These are phyloP conservation scores for Plantago ovata DNA, from an alignment of 257 asterid species.

Conservation along the genomic window DNA sequence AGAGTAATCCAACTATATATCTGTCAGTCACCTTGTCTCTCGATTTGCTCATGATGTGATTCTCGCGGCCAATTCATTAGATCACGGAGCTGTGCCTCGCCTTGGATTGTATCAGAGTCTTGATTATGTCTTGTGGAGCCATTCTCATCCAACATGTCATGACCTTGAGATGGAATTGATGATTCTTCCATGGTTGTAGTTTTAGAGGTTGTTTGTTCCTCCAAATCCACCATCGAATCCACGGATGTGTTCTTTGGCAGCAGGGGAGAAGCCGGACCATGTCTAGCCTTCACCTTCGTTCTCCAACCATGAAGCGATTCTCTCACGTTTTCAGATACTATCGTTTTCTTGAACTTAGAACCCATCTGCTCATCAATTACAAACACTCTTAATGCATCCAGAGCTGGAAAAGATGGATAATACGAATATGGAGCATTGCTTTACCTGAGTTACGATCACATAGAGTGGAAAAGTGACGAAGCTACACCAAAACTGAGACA, in stretches of 20 bases:
- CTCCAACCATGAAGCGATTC: conserved; percentile 79
- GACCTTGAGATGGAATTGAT: conserved; percentile 2
- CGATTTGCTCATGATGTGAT: too few relatives aligned
- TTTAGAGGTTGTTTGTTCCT: not conserved
- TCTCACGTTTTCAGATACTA: conserved; percentile 74
- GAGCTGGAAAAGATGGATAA: not conserved
- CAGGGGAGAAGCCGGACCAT: conserved; percentile 16
- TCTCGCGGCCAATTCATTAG: too few relatives aligned
- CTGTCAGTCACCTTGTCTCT: too few relatives aligned
- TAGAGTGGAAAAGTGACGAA: conserved; percentile 95
- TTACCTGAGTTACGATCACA: conserved; percentile 82
- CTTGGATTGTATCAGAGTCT: not conserved
- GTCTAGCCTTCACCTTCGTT: conserved; percentile 54
- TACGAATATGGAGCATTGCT: not conserved
- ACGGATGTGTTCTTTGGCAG: conserved; percentile 29
- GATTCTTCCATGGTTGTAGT: not conserved
- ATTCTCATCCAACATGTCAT: not conserved
- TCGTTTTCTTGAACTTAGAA: conserved; percentile 75
- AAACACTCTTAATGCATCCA: not conserved
- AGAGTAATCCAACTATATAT: not conserved
- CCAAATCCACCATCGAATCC: conserved; percentile 23
- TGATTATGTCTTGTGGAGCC: not conserved
- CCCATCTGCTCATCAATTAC: conserved; percentile 72
- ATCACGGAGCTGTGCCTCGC: too few relatives aligned
- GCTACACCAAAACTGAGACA: conserved; percentile 97